Evolutionary conservation across 2,329 filamentous ascomycete genomes (phyloP), one percentile per base, ranked within the genome.

Genomic region (Akanthomyces lecanii): DNA sequence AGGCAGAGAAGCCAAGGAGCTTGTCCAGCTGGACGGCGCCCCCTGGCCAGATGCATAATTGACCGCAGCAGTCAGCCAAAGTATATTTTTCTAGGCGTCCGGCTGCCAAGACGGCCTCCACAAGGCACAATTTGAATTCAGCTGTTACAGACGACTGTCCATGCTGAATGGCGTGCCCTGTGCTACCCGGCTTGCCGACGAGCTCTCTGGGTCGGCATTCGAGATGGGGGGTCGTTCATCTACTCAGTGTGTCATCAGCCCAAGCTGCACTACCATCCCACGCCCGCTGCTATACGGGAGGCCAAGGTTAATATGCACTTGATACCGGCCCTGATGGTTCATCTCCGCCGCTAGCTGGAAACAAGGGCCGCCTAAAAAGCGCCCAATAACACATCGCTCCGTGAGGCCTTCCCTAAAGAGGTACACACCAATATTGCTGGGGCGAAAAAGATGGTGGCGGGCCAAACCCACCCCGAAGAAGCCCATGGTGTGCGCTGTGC

Each of bases 401-500:
- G 7, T 21, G 36, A 48, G 18, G 56, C 57, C 52, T 60, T 21
- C 25, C 57, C 57, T 36, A 52, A 60, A 52, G 30, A 44, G 47
- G 57, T 44, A 60, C 57, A 8, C 57, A 60, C 47, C 18, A 60
- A 59, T 18, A 45, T 25, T 18, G 21, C 16, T 50, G 57, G 47
- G 11, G n/a, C 6, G 14, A 33, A 53, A 53, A n/a, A 42, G 47
- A 44, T 44, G 55, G 57, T 52, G 57, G 57, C 57, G 57, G 48
- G 57, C 33, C 23, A 52, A 7, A n/a, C 14, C 23, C 21, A 21
- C 30, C 44, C 44, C 3, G 14, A 53, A 36, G 42, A 60, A 30
- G 44, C 33, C 47, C 57, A 60, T 53, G 57, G 33, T 33, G 54
- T 38, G 30, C 30, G 33, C 44, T 50, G 57, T 44, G 57, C 48